Percentiles rank a stretch among this genome's conserved stretches.
Evolutionary conservation across 2,329 filamentous ascomycete species (phyloP).

Genomic region (Fusarium sp.): DNA sequence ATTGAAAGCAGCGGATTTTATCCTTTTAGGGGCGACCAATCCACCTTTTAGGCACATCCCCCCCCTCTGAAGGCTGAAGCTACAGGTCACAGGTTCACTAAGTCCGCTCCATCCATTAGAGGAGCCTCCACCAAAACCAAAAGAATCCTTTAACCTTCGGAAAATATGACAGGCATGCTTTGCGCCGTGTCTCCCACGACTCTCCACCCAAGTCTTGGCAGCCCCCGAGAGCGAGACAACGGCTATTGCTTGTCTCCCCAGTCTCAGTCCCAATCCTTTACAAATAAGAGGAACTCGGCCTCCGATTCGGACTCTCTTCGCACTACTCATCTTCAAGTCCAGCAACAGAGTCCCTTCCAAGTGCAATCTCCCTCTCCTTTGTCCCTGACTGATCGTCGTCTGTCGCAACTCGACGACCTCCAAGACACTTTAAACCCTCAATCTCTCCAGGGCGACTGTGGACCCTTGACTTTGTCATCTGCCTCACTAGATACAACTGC

Average conservation of each 20-base stretch:
- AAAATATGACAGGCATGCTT: conserved; percentile 48
- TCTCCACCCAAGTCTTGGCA: conserved; percentile 66
- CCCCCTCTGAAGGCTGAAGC: background rate
- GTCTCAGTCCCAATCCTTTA: conserved; percentile 13
- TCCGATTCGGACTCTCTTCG: conserved; percentile 9
- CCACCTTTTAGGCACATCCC: background rate
- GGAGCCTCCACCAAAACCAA: conserved; percentile 28
- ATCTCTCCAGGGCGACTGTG: conserved; percentile 44
- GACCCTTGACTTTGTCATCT: conserved; percentile 40
- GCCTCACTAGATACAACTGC: conserved; percentile 21
- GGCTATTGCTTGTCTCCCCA: conserved; percentile 30
- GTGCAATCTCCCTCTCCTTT: conserved; percentile 25
- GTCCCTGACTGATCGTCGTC: conserved; percentile 26
- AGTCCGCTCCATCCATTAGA: no score
- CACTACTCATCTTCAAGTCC: conserved; percentile 16
- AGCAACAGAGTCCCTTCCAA: conserved; percentile 13
- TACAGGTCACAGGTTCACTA: background rate
- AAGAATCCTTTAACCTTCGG: conserved; percentile 1
- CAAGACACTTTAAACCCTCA: conserved; percentile 35
- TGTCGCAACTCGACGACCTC: conserved; percentile 8
- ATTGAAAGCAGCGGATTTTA: background rate
- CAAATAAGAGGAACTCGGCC: conserved; percentile 30
- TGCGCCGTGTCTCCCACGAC: conserved; percentile 57
- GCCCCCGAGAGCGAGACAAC: conserved; percentile 41
- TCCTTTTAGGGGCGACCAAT: background rate